Base-by-base conservation (phyloP, 75 land plant genomes). In the Gnetum montanum region DNA sequence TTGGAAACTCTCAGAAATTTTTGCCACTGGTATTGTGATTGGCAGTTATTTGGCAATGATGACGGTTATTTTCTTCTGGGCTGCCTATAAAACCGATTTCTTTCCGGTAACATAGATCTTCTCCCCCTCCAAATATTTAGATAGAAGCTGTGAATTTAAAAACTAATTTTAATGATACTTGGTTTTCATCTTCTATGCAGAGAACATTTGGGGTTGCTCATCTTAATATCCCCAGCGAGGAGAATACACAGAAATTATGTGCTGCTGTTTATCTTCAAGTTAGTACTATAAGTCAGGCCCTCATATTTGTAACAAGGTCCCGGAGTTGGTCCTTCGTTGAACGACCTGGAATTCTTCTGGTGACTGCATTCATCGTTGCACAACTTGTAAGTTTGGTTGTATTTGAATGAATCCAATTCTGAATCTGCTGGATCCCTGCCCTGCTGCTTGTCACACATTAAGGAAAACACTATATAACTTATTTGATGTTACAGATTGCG, bases 301-400 rank as follows among this genome's bases (percentile, higher is more conserved):
- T 83, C n/a, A 83, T 85, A 43, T 85, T 85, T 57, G 89, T 85
- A 16, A 85, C 85, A 3, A 44, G 89, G 26, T 85, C 89, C 7
- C 70, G 89, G 34, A 69, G 81, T 57, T 81, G 85, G 85, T 81
- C 82, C 24, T 85, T 54, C 36, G 57, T 62, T 28, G 88, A 84
- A 56, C 67, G 88, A 6, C 85, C 88, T 34, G 88, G 88, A 10
- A 27, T 71, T 3, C 66, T 85, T 57, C 54, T 85, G 3, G 10
- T 77, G n/a, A 25, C 24, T 50, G 89, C 89, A 25, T 85, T 81
- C 41, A 0, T 66, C 0, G 38, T 78, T 43, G 89, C 89, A 15
- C 89, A 85, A 57, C 65, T 81, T 69, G 86, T 85, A 74, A 54
- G 70, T 43, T 40, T 29, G 16, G 6, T 8, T 3, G 4, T 41